Conservation (phyloP, 345 rosid species). For the Clarkia xantiana region DNA sequence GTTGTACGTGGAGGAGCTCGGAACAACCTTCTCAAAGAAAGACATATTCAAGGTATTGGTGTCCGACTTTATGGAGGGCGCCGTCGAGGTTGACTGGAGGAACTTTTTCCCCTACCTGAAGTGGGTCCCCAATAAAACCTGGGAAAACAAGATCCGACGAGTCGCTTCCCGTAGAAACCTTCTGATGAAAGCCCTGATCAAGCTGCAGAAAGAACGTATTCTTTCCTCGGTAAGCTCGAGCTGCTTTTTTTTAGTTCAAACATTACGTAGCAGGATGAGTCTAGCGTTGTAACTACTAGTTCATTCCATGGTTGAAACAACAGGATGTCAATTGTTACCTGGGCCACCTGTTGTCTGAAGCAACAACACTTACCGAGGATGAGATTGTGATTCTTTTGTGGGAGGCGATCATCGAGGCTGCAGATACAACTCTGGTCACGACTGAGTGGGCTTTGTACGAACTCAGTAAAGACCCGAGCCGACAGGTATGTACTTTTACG, state of each 20-base stretch:
- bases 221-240: constrained; percentile 36
- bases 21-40: constrained; percentile 38
- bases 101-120: constrained; percentile 79
- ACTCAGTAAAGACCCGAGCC: constrained; percentile 49
- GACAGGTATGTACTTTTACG: constrained; percentile 26
- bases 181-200: constrained; percentile 49
- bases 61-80: constrained; percentile 64
- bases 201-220: constrained; percentile 7
- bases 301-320: constrained; percentile 1
- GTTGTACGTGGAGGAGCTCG: constrained; percentile 49
- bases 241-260: neutral
- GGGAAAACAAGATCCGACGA: constrained; percentile 36
- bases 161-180: constrained; percentile 38
- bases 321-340: constrained; percentile 50
- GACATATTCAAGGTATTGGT: constrained; percentile 47
- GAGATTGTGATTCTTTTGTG: constrained; percentile 52
- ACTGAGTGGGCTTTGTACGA: constrained; percentile 89
- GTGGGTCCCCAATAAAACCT: constrained; percentile 63
- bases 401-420: constrained; percentile 63
- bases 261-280: neutral
- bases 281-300: neutral
- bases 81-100: constrained; percentile 84
- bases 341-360: constrained; percentile 47
- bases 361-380: constrained; percentile 40
- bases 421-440: constrained; percentile 68